Percentiles rank a stretch among this genome's conserved stretches.
Evolutionary conservation across 495 filamentous ascomycete genomes (phyloP).

Genomic region (Penicillium mononematosum): DNA sequence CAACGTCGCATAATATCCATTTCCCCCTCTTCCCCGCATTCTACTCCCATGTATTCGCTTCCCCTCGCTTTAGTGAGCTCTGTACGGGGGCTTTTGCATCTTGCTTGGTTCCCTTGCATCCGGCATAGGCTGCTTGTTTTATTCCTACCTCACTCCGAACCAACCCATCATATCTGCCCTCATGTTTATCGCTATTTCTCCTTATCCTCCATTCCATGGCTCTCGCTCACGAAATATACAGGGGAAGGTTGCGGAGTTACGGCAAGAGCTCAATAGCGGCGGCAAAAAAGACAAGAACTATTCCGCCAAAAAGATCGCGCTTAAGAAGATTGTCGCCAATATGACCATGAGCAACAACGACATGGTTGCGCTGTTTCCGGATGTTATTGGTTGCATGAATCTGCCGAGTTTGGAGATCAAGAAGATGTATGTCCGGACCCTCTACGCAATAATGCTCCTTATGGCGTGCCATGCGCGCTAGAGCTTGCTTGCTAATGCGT

Average conservation of each 20-base stretch:
- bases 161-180: constrained; percentile 5
- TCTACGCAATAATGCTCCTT: constrained; percentile 8
- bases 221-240: constrained; percentile 54
- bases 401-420: constrained; percentile 96
- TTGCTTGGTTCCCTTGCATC: constrained; percentile 10
- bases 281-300: constrained; percentile 99
- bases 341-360: constrained; percentile 99
- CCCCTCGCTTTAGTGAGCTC: constrained; percentile 5
- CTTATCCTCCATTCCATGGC: constrained; percentile 32
- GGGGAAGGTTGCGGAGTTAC: constrained; percentile 98
- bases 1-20: background rate
- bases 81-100: constrained; percentile 5
- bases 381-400: constrained; percentile 92
- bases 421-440: constrained; percentile 77
- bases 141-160: background rate
- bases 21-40: constrained; percentile 24
- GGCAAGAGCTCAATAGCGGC: constrained; percentile 87
- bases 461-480: too few relatives aligned
- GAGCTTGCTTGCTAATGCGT: constrained; percentile 23
- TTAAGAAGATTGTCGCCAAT: constrained; percentile 99
- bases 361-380: constrained; percentile 96
- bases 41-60: constrained; percentile 2
- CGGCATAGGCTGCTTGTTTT: constrained; percentile 6
- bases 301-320: constrained; percentile 92
- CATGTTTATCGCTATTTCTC: constrained; percentile 36